Evolutionary conservation across 2,329 filamentous ascomycete species (phyloP), one percentile per base, ranked within the genome.

Genomic region (Fusarium neocosmosporiellum): DNA sequence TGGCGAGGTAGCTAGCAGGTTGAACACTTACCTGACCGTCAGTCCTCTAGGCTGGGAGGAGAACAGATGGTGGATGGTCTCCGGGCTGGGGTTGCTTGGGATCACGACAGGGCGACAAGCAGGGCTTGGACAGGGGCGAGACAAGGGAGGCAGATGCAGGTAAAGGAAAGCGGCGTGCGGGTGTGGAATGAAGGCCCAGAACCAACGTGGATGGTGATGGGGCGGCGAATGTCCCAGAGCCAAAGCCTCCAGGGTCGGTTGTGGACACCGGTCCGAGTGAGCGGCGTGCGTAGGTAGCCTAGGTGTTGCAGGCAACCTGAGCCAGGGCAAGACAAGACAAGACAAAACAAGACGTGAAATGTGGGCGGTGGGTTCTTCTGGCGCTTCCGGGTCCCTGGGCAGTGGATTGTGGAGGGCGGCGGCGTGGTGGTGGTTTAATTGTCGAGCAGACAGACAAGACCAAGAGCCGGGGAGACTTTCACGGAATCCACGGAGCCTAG

Each of bases 111-210:
- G 75, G 66, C 69, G 59, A 74, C 62, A 64, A 60, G 31, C 68
- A 70, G 71, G 72, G 69, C 69, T 55, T 33, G 39, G 66, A 67
- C 72, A 72, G 72, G 72, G 72, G 70, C 63, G 46, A 57, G 62
- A 63, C 75, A 77, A 74, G 74, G 73, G 68, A 70, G 67, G 34
- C 41, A 66, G 66, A 77, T 77, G 75, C 74, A 77, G 74, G 75
- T 75, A 76, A 77, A 65, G 72, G 66, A 77, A 77, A 75, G 70
- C 68, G 69, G 74, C 73, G 75, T 50, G 66, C 71, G 66, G 70
- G 68, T 72, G 71, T 73, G 69, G 73, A 67, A 74, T 68, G 55
- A 70, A 75, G 63, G 67, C 60, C 67, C 74, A 75, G 75, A 77
- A 77, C 71, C 58, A 71, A 57, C 70, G 66, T 72, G 69, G 71